phyloP scores from a whole-genome alignment of 352 stramenopile species.

The Globisporangium heterothallicum region DNA sequence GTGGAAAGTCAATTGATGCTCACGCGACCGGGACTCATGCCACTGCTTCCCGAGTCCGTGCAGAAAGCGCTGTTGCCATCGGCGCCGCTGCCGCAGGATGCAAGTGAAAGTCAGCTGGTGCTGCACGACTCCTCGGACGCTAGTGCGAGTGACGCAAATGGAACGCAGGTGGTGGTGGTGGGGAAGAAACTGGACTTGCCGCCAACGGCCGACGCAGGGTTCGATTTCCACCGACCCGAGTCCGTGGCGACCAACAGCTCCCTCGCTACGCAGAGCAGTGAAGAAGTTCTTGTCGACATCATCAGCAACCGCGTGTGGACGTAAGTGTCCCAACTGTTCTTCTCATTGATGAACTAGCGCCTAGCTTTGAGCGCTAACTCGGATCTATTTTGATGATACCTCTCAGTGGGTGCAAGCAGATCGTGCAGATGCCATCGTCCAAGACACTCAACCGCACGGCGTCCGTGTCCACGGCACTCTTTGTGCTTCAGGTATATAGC shows the following conservation, averaged over 20 bases:
- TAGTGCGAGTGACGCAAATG: neutral
- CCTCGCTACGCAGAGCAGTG: slow-evolving; percentile 21
- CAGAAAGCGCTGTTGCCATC: slow-evolving; percentile 53
- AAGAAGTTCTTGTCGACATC: slow-evolving; percentile 63
- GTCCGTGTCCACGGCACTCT: slow-evolving; percentile 58
- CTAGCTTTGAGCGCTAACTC: neutral
- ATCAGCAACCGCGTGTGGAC: slow-evolving; percentile 50
- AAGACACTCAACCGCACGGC: slow-evolving; percentile 61
- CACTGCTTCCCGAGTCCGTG: slow-evolving; percentile 49
- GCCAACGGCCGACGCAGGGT: slow-evolving; percentile 36
- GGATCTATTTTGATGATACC: neutral
- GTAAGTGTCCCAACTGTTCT: slow-evolving; percentile 16
- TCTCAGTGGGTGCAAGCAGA: slow-evolving; percentile 40
- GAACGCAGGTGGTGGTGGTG: slow-evolving; percentile 7
- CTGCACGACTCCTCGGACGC: slow-evolving; percentile 2
- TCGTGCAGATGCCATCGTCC: slow-evolving; percentile 56
- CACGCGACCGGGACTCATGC: slow-evolving; percentile 61
- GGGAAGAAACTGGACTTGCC: slow-evolving; percentile 18
- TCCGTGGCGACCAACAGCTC: slow-evolving; percentile 19
- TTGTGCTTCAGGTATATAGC: slow-evolving; percentile 57
- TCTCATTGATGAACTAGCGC: neutral
- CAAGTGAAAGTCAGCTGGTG: slow-evolving; percentile 1
- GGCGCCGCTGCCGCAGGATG: slow-evolving; percentile 11
- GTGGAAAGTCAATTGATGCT: slow-evolving; percentile 64
- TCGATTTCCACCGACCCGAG: slow-evolving; percentile 57